Evolutionary conservation across 1,139 yeast genomes (phyloP), one percentile per base, ranked within the genome.

Genomic region (Saccharomycopsis crataegensis): DNA sequence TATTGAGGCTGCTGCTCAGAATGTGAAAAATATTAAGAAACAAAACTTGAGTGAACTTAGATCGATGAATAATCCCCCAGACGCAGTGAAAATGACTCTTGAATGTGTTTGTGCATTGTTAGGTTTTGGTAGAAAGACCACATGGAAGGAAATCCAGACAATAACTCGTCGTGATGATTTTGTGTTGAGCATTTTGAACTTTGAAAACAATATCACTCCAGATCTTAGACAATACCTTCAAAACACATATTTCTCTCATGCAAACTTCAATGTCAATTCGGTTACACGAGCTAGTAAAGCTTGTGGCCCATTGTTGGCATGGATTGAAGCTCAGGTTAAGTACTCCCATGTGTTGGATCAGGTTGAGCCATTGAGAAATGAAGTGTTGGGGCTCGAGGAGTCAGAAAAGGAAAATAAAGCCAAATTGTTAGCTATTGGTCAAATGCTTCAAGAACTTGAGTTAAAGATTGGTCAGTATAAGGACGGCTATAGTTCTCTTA

Each of bases 231-330:
- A 67, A 2, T 75, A 69, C 56, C 82, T 88, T 85, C 82, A 81
- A 52, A 62, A 67, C 1, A 74, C 71, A 0, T 93, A 86, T 62
- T 69, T 91, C 32, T 70, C 83, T 0, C 70, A 83, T 53, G 77
- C 83, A 0, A 86, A 80, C 52, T 91, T 78, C 63, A 88, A 78
- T 48, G 86, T 71, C 62, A 93, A 85, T 53, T 70, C 85, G 0
- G 96, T 88, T 0, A 81, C 87, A 62, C 74, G 97, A 51, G 98
- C 98, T 2, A 86, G 96, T 68, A 89, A 87, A 64, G 97, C 98
- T 0, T 90, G 97, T 71, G 98, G 97, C 0, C 99, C 99, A 0
- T 71, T 93, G 49, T 66, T 87, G 34, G 84, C 83, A 59, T 93
- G 99, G 99, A 94, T 90, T 0, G 75, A 77, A 57, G 98, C 98